These are phyloP conservation scores for Metschnikowia sp. DNA, from an alignment of 805 yeast species.

Conservation along the genomic window DNA sequence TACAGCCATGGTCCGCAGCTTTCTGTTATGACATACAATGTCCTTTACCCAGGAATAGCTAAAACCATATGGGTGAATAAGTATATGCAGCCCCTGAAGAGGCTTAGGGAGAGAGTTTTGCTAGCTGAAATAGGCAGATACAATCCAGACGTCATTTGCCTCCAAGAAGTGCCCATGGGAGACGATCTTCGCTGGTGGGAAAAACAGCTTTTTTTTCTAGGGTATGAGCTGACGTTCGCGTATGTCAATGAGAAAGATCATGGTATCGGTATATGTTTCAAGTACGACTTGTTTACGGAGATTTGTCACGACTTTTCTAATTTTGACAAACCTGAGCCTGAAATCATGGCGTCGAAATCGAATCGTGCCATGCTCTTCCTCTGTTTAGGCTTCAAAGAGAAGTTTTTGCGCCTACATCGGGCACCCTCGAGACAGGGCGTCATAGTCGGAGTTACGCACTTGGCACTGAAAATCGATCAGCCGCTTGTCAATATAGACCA, in stretches of 20 bases:
- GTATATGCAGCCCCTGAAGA: too few relatives aligned
- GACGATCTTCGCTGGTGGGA: background rate
- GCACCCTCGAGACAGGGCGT: conserved; percentile 1
- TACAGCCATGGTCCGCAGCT: conserved; percentile 1
- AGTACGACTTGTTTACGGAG: conserved; percentile 1
- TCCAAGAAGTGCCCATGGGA: conserved; percentile 1
- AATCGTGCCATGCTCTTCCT: background rate
- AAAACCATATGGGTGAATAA: too few relatives aligned
- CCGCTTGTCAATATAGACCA: background rate
- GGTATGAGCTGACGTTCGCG: background rate
- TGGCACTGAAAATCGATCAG: background rate
- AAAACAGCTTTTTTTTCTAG: background rate
- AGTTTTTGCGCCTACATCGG: background rate
- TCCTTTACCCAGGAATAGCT: background rate
- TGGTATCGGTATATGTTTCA: background rate
- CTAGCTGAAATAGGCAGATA: background rate
- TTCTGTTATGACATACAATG: conserved; percentile 4
- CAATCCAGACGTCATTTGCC: conserved; percentile 3
- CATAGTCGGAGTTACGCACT: background rate
- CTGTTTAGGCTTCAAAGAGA: background rate
- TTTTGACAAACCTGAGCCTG: background rate
- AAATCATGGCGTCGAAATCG: background rate
- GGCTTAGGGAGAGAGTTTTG: background rate
- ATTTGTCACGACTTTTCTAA: background rate
- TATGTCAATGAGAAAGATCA: background rate